Evolutionary conservation across 164 flowering plant species (phyloP).

Genomic region (Houttuynia cordata): DNA sequence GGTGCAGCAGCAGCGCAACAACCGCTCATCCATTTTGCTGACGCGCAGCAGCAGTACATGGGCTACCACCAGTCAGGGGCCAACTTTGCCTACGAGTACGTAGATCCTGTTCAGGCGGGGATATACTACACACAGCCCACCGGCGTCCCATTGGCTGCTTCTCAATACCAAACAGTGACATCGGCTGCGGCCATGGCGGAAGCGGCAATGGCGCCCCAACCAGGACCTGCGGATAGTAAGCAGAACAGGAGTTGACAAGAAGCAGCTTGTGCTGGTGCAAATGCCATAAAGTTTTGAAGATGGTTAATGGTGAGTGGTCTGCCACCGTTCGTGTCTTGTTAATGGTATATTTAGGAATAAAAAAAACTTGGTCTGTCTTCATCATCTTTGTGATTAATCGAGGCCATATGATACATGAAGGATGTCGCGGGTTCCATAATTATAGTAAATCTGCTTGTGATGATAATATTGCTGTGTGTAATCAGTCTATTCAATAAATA

Average conservation of each 20-base stretch:
- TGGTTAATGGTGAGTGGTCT: not conserved
- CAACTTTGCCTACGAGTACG: conserved; percentile 45
- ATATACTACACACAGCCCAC: conserved; percentile 56
- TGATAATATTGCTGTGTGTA: not conserved
- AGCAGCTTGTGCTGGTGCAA: conserved; percentile 9
- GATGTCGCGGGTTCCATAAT: not conserved
- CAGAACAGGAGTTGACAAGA: conserved; percentile 14
- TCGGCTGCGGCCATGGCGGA: conserved; percentile 34
- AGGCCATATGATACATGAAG: not conserved
- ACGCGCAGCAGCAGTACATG: conserved; percentile 51
- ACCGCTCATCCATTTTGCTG: conserved; percentile 40
- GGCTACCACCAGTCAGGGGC: conserved; percentile 56
- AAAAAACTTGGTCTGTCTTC: not conserved
- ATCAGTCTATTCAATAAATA: not conserved
- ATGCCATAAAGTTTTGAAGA: conserved; percentile 20
- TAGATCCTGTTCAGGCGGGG: conserved; percentile 53
- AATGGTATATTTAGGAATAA: not conserved
- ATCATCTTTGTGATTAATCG: not conserved
- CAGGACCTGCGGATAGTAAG: conserved; percentile 44
- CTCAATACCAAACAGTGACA: conserved; percentile 67
- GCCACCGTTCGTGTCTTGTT: not conserved
- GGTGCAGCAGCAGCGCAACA: conserved; percentile 1
- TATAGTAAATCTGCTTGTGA: not conserved
- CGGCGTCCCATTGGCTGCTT: conserved; percentile 36
- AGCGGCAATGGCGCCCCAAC: conserved; percentile 26